Percentiles rank a stretch among this genome's conserved stretches.
These are phyloP conservation scores for Aspergillus candidus DNA, from an alignment of 2,329 filamentous ascomycete species.

Conservation along the genomic window DNA sequence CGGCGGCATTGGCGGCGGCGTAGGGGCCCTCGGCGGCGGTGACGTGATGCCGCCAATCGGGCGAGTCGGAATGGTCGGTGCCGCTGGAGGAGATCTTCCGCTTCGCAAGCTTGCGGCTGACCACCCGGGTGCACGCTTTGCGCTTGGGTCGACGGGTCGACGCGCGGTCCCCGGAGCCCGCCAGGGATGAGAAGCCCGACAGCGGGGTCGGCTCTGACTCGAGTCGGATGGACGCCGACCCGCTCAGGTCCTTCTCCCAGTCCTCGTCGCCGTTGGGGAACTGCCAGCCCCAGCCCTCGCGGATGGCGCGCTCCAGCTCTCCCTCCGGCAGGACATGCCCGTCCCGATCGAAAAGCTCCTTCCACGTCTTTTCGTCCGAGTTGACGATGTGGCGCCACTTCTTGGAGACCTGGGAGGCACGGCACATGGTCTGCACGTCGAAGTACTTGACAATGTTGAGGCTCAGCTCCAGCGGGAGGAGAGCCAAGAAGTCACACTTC, in stretches of 20 bases:
- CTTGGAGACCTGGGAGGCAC: slow-evolving; percentile 86
- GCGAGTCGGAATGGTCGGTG: slow-evolving; percentile 34
- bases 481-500: slow-evolving; percentile 85
- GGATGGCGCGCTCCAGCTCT: slow-evolving; percentile 78
- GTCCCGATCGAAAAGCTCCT: slow-evolving; percentile 78
- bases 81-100: slow-evolving; percentile 47
- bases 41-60: slow-evolving; percentile 43
- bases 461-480: slow-evolving; percentile 78
- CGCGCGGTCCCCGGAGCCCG: slow-evolving; percentile 20
- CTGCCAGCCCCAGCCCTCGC: slow-evolving; percentile 97
- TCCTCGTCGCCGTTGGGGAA: slow-evolving; percentile 69
- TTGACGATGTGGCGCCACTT: slow-evolving; percentile 89
- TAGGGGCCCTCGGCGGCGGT: slow-evolving; percentile 70
- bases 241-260: slow-evolving; percentile 73
- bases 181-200: slow-evolving; percentile 16
- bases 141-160: slow-evolving; percentile 39
- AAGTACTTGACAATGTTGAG: slow-evolving; percentile 84
- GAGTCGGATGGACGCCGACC: slow-evolving; percentile 35
- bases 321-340: slow-evolving; percentile 72
- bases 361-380: slow-evolving; percentile 93
- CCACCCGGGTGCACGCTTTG: slow-evolving; percentile 42
- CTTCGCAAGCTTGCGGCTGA: slow-evolving; percentile 51
- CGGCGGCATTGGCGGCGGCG: slow-evolving; percentile 77
- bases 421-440: slow-evolving; percentile 77
- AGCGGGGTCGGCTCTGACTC: slow-evolving; percentile 33